Evolutionary conservation across 2,329 filamentous ascomycete genomes (phyloP).

Genomic region (Neoscytalidium dimidiatum): DNA sequence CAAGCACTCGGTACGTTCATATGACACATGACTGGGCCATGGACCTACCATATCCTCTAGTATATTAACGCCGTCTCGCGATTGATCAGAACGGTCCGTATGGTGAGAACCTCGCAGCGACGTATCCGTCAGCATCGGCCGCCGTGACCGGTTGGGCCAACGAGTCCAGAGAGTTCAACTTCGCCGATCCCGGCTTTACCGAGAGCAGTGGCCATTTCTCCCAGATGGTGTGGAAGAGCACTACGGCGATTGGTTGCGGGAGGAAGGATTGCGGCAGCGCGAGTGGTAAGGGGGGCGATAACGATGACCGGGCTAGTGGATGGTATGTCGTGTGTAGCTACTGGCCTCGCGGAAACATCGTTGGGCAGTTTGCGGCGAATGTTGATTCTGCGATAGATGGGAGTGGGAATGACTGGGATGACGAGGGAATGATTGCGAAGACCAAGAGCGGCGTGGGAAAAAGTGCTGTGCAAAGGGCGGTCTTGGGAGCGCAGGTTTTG

Average conservation of each 20-base stretch:
- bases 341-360: slow-evolving; percentile 38
- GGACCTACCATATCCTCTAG: too few relatives aligned
- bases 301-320: not conserved
- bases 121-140: slow-evolving; percentile 61
- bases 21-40: too few relatives aligned
- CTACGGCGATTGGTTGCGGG: slow-evolving; percentile 28
- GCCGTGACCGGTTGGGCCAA: slow-evolving; percentile 68
- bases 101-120: slow-evolving; percentile 74
- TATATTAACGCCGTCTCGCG: too few relatives aligned
- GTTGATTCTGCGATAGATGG: slow-evolving; percentile 27
- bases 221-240: slow-evolving; percentile 32
- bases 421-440: slow-evolving; percentile 4
- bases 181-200: slow-evolving; percentile 54
- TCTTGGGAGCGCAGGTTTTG: not conserved
- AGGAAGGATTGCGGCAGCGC: slow-evolving; percentile 23
- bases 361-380: slow-evolving; percentile 36
- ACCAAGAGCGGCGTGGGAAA: not conserved
- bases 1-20: slow-evolving; percentile 53
- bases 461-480: not conserved
- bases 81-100: slow-evolving; percentile 62
- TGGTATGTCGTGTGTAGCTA: slow-evolving; percentile 39
- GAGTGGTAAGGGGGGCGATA: slow-evolving; percentile 2
- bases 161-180: slow-evolving; percentile 63
- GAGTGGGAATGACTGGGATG: slow-evolving; percentile 3
- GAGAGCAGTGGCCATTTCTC: slow-evolving; percentile 32